Evolutionary conservation across 2,329 filamentous ascomycete genomes (phyloP).

Genomic region (Trichoderma sp.): DNA sequence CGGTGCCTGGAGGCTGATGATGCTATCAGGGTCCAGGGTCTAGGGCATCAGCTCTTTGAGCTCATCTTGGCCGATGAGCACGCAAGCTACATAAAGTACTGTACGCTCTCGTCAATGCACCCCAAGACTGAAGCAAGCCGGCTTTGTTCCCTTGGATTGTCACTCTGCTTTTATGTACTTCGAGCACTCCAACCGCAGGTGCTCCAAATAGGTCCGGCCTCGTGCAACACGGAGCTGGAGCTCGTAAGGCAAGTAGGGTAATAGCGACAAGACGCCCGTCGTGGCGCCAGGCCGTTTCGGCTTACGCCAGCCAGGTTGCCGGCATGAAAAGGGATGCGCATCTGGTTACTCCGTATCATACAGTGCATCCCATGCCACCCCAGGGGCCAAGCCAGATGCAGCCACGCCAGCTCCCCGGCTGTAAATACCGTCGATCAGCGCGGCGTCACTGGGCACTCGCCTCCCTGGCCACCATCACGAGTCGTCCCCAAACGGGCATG

Average conservation of each 20-base stretch:
- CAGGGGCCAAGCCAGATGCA: constrained; percentile 17
- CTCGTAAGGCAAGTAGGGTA: too few species aligned
- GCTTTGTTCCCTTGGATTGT: not conserved
- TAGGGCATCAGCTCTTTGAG: constrained; percentile 10
- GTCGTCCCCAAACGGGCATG: constrained; percentile 21
- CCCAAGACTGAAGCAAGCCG: not conserved
- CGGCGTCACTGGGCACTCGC: constrained; percentile 19
- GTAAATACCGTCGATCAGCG: constrained; percentile 27
- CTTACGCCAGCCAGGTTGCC: not conserved
- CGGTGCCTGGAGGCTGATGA: not conserved
- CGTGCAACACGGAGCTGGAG: not conserved
- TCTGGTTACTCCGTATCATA: not conserved
- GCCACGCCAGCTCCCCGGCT: constrained; percentile 13
- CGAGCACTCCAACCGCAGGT: too few species aligned
- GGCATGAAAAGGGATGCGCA: constrained; percentile 9
- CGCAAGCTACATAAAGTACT: constrained; percentile 7
- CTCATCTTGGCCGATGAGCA: constrained; percentile 25
- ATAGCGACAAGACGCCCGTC: not conserved
- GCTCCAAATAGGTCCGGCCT: too few species aligned
- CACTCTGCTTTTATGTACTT: not conserved
- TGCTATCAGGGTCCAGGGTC: not conserved
- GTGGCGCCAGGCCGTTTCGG: not conserved
- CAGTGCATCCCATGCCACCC: constrained; percentile 16
- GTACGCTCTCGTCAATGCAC: constrained; percentile 8
- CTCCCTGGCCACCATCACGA: constrained; percentile 25